Evolutionary conservation across 2,329 filamentous ascomycete species (phyloP), one percentile per base, ranked within the genome.

Genomic region (Diaporthe velutina): DNA sequence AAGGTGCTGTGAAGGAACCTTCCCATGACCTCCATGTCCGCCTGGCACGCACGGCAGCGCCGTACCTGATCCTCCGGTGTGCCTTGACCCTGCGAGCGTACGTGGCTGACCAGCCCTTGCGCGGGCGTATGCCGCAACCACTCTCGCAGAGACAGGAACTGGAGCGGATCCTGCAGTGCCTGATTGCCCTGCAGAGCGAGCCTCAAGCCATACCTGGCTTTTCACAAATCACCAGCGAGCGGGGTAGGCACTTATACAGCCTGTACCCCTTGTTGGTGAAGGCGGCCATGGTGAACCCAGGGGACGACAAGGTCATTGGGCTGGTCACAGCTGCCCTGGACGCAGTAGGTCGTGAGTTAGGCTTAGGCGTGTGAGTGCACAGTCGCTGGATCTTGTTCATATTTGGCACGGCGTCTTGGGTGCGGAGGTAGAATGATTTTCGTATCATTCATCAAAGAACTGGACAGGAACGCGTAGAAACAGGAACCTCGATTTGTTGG

Each of bases 81-180:
- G 95, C 94, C 0, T 86, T 98, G 22, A 92, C 94, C 0, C 85
- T 98, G n/a, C 92, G 95, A 73, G 88, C 93, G 0, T 98, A 98
- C 81, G 92, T 97, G 60, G 94, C 95, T 5, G 97, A 99, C 82
- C 96, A 98, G 81, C 96, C 96, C 0, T 86, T 99, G 28, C 90
- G 97, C 19, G 96, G 97, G 0, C 90, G 92, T 67, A 97, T 97
- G 92, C 97, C 97, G 6, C 94, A 97, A 81, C 96, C 96, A 0
- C 87, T 95, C 7, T 93, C 91, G 12, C 94, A 98, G 80, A 90
- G 94, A 57, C 92, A 90, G 76, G 97, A 98, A 81, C 85, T 99
- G 15, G 81, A 94, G 6, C 93, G 94, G 79, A 88, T 96, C 33
- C 86, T 98, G 25, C 84, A 86, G 66, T 86, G 90, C 60, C 86